phyloP scores from a whole-genome alignment of 2,329 filamentous ascomycete species.

The Arthrobotrys pseudoclavata region DNA sequence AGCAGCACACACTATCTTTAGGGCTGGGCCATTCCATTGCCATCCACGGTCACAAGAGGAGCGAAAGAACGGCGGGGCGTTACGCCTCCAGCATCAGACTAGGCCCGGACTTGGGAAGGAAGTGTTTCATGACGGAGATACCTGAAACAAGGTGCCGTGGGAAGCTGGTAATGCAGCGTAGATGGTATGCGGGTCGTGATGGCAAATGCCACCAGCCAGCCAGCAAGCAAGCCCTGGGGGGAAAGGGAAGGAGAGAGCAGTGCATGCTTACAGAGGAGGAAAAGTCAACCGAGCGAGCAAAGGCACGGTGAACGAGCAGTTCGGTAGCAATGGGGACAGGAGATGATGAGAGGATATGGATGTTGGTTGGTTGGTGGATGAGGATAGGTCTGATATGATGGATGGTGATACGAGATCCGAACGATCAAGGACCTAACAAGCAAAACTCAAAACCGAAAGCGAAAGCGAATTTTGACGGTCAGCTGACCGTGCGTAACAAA shows the following conservation, averaged over 20 bases:
- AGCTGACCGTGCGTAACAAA: slow-evolving; percentile 58
- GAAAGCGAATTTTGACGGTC: slow-evolving; percentile 41
- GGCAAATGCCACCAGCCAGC: slow-evolving; percentile 21
- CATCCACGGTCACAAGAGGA: slow-evolving; percentile 13
- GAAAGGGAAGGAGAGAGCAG: neutral
- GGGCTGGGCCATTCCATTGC: slow-evolving; percentile 25
- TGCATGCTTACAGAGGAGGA: slow-evolving; percentile 36
- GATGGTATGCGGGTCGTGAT: slow-evolving; percentile 30
- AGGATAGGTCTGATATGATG: neutral
- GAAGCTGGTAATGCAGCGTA: slow-evolving; percentile 33
- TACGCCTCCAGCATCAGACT: slow-evolving; percentile 37
- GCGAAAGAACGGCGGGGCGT: slow-evolving; percentile 11
- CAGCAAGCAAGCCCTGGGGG: neutral
- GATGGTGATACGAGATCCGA: slow-evolving; percentile 37
- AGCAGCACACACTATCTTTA: slow-evolving; percentile 6
- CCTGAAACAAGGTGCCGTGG: slow-evolving; percentile 44
- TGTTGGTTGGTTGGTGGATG: neutral
- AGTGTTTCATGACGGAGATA: slow-evolving; percentile 42
- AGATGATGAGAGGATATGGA: neutral
- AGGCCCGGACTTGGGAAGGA: slow-evolving; percentile 44
- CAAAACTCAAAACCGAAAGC: slow-evolving; percentile 44
- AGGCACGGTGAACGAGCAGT: slow-evolving; percentile 13
- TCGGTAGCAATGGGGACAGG: neutral
- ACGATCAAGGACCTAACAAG: slow-evolving; percentile 21
- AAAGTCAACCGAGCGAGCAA: slow-evolving; percentile 32